Conservation (phyloP, 108 stramenopile species). For the Fragilaria crotonensis region DNA sequence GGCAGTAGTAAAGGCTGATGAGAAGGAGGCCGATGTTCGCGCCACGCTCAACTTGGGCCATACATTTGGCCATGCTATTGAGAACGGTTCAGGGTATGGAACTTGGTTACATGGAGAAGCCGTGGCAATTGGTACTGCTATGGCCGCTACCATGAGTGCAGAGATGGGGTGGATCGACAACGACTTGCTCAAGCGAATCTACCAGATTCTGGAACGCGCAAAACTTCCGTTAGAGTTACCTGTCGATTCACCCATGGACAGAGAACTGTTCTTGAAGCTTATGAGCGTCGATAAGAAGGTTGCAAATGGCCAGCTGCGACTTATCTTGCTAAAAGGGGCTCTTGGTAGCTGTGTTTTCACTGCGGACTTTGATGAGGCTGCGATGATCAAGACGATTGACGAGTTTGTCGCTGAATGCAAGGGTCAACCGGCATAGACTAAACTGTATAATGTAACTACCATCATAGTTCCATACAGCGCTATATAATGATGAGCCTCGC, state of each 20-base stretch:
- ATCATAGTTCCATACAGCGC: too few relatives aligned
- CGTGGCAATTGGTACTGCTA: constrained; percentile 92
- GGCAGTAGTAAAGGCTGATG: constrained; percentile 93
- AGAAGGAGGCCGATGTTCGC: constrained; percentile 88
- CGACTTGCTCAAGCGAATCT: constrained; percentile 50
- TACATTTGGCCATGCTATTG: constrained; percentile 98
- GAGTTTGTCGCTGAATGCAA: constrained; percentile 74
- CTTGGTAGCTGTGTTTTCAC: constrained; percentile 83
- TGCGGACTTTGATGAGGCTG: constrained; percentile 75
- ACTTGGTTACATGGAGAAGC: constrained; percentile 95
- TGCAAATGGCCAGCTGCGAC: constrained; percentile 75
- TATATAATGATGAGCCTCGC: too few relatives aligned
- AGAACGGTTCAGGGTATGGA: constrained; percentile 92
- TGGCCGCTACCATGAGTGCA: constrained; percentile 91
- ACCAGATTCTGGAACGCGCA: constrained; percentile 54
- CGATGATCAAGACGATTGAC: constrained; percentile 79
- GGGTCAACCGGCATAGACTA: constrained; percentile 9
- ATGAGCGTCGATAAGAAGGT: constrained; percentile 94
- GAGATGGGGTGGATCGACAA: constrained; percentile 83
- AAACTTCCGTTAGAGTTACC: constrained; percentile 72
- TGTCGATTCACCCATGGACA: constrained; percentile 71
- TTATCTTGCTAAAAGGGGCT: constrained; percentile 73
- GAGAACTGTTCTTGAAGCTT: constrained; percentile 60
- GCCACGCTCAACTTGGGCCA: constrained; percentile 98
- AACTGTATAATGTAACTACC: background rate